Evolutionary conservation across 108 stramenopile genomes (phyloP), one percentile per base, ranked within the genome.

Genomic region (Nitzschia putrida): DNA sequence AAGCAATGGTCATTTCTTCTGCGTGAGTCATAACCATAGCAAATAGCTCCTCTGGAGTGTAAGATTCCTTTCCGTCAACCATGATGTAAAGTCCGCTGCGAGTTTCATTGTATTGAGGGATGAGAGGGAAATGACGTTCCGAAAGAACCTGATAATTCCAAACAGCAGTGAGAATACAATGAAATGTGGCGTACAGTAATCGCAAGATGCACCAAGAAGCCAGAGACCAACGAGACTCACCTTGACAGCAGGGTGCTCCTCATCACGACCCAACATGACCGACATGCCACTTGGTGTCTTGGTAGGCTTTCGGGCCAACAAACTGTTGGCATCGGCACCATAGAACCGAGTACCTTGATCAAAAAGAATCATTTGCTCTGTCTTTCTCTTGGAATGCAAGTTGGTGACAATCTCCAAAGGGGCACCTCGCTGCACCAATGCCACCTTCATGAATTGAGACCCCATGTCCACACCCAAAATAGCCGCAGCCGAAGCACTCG

Each of bases 381-480:
- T 99, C 84, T 98, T 99, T 58, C 99, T 91, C 82, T 99, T 99
- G 52, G 96, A 92, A 59, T 98, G 96, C 61, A 92, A 65, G 82
- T 99, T 99, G 57, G 97, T 98, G 2, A 99, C 98, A 83, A 99
- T 99, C 73, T 98, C 97, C 73, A 99, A 78, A 14, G 97, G 96
- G 49, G 92, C 91, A 57, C 97, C 97, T 61, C 97, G 93, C 71
- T 96, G 91, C 57, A 99, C 98, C 55, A 98, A 81, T 13, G 95
- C 97, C 22, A 99, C 97, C 77, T 99, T 99, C 96, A 98, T 98
- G 91, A 95, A 97, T 61, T 97, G 85, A 49, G 86, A 88, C 20
- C 98, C 98, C 57, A 99, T 82, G 79, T 99, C 99, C 45, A 99
- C 91, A 60, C 99, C 99, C 26, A 99, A 81, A 68, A 99, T 96